A percentile compares a stretch with the other conserved stretches of the same genome.
Conservation (phyloP, 1,284 basidiomycete genomes). For the Heterobasidion annosum region DNA sequence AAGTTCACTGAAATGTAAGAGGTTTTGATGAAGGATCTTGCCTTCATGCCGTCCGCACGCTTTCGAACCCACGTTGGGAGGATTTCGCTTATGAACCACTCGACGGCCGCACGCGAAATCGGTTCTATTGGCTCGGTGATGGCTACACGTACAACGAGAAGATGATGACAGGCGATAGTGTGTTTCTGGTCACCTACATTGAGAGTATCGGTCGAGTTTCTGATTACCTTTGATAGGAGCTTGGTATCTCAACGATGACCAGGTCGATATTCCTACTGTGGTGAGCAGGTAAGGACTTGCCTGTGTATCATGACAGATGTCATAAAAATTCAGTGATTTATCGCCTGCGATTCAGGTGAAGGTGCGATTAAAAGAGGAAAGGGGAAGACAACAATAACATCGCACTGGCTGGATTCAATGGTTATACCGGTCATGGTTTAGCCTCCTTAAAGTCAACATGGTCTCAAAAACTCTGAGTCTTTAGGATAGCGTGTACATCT, state of each 20-base stretch:
- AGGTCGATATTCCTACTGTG: conserved; percentile 30
- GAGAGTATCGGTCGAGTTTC: background rate
- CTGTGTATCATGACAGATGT: no score
- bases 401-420: no score
- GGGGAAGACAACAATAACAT: no score
- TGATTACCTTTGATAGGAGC: conserved; percentile 24
- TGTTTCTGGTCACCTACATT: conserved; percentile 14
- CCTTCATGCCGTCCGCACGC: conserved; percentile 38
- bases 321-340: no score
- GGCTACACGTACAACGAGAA: conserved; percentile 40
- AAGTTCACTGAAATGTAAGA: background rate
- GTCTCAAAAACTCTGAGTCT: no score
- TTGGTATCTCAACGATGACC: conserved; percentile 35
- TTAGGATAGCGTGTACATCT: no score
- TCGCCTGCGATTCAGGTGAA: no score
- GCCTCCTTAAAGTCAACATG: no score
- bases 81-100: conserved; percentile 48
- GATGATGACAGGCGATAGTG: conserved; percentile 35
- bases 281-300: no score
- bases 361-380: no score
- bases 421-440: no score
- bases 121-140: conserved; percentile 52
- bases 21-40: conserved; percentile 31
- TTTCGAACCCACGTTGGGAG: conserved; percentile 55
- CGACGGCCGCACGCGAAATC: conserved; percentile 30